Percentiles rank a stretch among this genome's conserved stretches.
These are phyloP conservation scores for Candida palmyrensis DNA, from an alignment of 805 yeast species.

Conservation along the genomic window DNA sequence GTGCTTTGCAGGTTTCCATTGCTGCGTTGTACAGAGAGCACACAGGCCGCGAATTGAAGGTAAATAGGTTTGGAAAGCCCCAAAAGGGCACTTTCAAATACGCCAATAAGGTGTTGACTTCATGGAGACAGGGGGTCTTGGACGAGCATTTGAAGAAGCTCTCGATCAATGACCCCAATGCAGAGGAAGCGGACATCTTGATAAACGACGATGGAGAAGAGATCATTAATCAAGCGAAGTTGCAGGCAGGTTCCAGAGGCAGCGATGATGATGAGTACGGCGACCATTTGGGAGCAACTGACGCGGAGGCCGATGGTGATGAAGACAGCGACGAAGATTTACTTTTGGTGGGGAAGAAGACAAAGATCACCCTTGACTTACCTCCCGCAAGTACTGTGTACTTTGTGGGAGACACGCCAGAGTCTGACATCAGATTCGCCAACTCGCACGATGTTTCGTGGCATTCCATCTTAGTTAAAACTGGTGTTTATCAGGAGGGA, in stretches of 20 bases:
- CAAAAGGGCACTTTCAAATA: constrained; percentile 81
- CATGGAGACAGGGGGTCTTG: constrained; percentile 75
- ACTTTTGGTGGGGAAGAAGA: constrained; percentile 32
- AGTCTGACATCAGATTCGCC: constrained; percentile 82
- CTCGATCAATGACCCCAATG: constrained; percentile 39
- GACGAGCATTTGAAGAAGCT: constrained; percentile 64
- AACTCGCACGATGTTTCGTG: constrained; percentile 81
- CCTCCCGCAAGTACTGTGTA: constrained; percentile 86
- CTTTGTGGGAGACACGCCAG: constrained; percentile 89
- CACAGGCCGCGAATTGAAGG: constrained; percentile 76
- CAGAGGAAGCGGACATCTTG: constrained; percentile 36
- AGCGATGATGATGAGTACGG: constrained; percentile 27
- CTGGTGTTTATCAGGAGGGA: constrained; percentile 83
- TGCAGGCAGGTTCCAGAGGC: constrained; percentile 29
- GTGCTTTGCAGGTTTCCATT: constrained; percentile 84
- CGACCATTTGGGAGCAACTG: constrained; percentile 10
- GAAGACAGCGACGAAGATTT: constrained; percentile 33
- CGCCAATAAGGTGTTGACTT: constrained; percentile 70
- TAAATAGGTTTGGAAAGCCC: constrained; percentile 85
- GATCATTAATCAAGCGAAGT: constrained; percentile 37
- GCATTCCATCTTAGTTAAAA: constrained; percentile 80
- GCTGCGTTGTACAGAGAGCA: constrained; percentile 81
- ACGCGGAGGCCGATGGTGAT: constrained; percentile 6
- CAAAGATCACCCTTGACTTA: constrained; percentile 46
- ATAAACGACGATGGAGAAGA: constrained; percentile 41